Conservation (phyloP, 1,284 basidiomycete species). For the Macrocystidia cucumis region DNA sequence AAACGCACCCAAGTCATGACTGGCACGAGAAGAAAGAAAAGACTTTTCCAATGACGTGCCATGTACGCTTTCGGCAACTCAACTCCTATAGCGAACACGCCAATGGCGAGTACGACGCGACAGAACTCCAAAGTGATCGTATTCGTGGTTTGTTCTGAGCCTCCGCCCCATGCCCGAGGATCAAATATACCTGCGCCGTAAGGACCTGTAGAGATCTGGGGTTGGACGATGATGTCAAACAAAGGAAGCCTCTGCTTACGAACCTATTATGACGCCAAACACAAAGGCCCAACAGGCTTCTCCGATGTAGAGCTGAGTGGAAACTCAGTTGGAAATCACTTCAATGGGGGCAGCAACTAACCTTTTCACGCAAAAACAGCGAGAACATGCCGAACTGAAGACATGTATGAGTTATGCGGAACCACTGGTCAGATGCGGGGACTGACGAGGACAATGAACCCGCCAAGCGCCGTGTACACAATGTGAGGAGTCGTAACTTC, state of each 20-base stretch:
- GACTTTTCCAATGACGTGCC: slow-evolving; percentile 82
- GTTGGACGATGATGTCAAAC: slow-evolving; percentile 1
- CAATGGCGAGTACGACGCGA: slow-evolving; percentile 93
- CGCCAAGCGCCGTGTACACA: slow-evolving; percentile 79
- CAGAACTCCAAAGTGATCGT: slow-evolving; percentile 86
- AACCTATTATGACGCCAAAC: slow-evolving; percentile 88
- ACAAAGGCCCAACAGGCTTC: slow-evolving; percentile 95
- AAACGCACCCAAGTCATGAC: slow-evolving; percentile 81
- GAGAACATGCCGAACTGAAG: slow-evolving; percentile 90
- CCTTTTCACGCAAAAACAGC: slow-evolving; percentile 86
- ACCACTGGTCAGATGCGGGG: not conserved
- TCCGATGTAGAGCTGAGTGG: slow-evolving; percentile 76
- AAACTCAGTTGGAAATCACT: slow-evolving; percentile 1
- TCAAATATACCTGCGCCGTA: slow-evolving; percentile 84
- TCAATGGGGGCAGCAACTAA: slow-evolving; percentile 18
- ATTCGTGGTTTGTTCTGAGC: slow-evolving; percentile 46
- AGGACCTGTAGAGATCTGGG: slow-evolving; percentile 46
- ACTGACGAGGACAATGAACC: slow-evolving; percentile 72
- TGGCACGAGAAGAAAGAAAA: slow-evolving; percentile 83
- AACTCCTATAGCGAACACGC: slow-evolving; percentile 97
- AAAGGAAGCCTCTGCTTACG: slow-evolving; percentile 1
- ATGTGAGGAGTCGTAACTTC: slow-evolving; percentile 65
- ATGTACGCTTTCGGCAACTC: slow-evolving; percentile 94
- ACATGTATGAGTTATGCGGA: slow-evolving; percentile 1
- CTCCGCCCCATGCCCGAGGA: slow-evolving; percentile 75